Conservation (phyloP, 1,284 basidiomycete species). For the Salmacisia buchloeana region DNA sequence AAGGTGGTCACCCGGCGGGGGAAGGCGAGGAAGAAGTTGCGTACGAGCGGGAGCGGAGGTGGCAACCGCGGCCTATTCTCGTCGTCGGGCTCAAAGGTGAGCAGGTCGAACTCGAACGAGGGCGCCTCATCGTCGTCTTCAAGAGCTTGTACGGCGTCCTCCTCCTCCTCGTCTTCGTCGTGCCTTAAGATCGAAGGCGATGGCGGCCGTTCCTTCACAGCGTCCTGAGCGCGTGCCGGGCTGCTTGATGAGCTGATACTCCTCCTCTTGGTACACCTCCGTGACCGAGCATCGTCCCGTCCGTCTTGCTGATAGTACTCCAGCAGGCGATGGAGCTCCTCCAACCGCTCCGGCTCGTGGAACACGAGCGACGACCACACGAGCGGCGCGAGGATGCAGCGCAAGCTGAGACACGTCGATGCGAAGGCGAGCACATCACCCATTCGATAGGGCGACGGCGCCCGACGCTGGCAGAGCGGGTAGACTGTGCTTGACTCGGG, state of each 20-base stretch:
- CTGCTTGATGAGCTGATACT: constrained; percentile 7
- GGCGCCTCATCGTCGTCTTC: neutral
- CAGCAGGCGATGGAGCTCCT: constrained; percentile 9
- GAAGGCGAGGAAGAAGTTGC: neutral
- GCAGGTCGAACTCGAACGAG: neutral
- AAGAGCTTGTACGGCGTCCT: neutral
- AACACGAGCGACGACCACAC: constrained; percentile 14
- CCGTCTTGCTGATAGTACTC: constrained; percentile 9
- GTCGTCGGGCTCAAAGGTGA: neutral
- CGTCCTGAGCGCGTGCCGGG: constrained; percentile 5
- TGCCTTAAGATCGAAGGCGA: neutral
- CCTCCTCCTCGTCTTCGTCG: constrained; percentile 3
- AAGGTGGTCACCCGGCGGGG: neutral
- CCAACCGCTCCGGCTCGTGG: constrained; percentile 9
- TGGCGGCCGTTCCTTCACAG: constrained; percentile 9
- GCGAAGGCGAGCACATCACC: constrained; percentile 4
- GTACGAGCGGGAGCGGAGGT: neutral
- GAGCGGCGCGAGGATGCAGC: constrained; percentile 11
- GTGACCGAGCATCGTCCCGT: neutral
- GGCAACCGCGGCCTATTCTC: neutral
- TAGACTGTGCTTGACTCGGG: neutral
- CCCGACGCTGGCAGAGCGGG: neutral
- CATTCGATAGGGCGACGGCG: neutral
- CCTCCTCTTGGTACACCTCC: neutral
- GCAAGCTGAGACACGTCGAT: neutral